A percentile compares a stretch with the other conserved stretches of the same genome.
Evolutionary conservation across 1,139 yeast species (phyloP).

Genomic region (Kazachstania sp.): DNA sequence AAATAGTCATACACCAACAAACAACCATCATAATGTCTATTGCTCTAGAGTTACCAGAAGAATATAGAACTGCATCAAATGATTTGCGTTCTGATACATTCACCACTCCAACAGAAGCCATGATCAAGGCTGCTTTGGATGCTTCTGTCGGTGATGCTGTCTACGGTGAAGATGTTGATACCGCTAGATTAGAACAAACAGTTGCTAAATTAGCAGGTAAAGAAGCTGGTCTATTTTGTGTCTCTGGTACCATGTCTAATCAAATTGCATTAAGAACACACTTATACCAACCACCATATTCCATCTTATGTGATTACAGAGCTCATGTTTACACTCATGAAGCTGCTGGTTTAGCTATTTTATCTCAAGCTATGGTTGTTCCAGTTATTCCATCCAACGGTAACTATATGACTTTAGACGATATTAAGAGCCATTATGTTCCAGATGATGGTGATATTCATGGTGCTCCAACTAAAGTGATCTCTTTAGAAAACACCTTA

Average conservation of each 20-base stretch:
- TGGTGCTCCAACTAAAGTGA: conserved; percentile 76
- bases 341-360: conserved; percentile 84
- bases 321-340: conserved; percentile 79
- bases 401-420: conserved; percentile 68
- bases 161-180: conserved; percentile 71
- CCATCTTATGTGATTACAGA: conserved; percentile 74
- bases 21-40: neutral
- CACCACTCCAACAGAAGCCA: conserved; percentile 77
- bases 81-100: conserved; percentile 84
- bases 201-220: conserved; percentile 71
- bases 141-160: conserved; percentile 83
- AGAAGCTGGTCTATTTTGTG: conserved; percentile 76
- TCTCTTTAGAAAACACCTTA: conserved; percentile 80
- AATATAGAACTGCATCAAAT: conserved; percentile 35
- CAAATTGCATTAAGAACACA: conserved; percentile 79
- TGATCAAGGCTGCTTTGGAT: conserved; percentile 54
- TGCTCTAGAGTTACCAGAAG: conserved; percentile 23
- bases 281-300: conserved; percentile 76
- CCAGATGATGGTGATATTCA: conserved; percentile 81
- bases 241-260: conserved; percentile 85
- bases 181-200: conserved; percentile 54
- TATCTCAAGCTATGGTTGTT: conserved; percentile 87
- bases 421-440: conserved; percentile 53
- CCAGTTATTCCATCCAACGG: conserved; percentile 76
- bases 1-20: too few species aligned